phyloP scores from a whole-genome alignment of 1,284 basidiomycete species.

The Schizopora paradoxa region DNA sequence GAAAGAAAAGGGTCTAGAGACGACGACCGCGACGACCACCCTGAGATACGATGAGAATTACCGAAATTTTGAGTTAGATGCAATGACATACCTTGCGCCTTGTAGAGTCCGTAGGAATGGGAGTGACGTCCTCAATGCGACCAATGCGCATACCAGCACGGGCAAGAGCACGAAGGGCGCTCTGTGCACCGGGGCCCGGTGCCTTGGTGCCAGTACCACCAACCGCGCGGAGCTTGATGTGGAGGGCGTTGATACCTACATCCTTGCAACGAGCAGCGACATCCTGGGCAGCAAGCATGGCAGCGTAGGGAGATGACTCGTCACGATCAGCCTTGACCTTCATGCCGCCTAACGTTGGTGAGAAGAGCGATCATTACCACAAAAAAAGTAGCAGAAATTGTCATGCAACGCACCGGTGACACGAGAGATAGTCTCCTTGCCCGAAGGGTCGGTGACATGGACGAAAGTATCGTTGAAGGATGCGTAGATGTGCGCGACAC shows the following conservation, averaged over 20 bases:
- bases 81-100: conserved; percentile 75
- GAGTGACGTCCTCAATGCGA: conserved; percentile 96
- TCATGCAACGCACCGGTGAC: conserved; percentile 73
- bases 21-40: conserved; percentile 99
- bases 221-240: conserved; percentile 97
- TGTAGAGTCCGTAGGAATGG: conserved; percentile 95
- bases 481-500: conserved; percentile 95
- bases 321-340: conserved; percentile 99
- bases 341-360: conserved; percentile 76
- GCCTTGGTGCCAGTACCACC: conserved; percentile 99
- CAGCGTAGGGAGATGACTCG: conserved; percentile 98
- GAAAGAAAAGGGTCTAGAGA: conserved; percentile 50
- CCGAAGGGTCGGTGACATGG: conserved; percentile 97
- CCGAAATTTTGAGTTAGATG: background rate
- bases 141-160: conserved; percentile 99
- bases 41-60: conserved; percentile 36
- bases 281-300: conserved; percentile 99
- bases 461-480: conserved; percentile 99
- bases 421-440: conserved; percentile 98
- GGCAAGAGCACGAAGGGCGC: conserved; percentile 95
- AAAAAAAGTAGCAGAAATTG: background rate
- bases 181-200: conserved; percentile 97
- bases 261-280: conserved; percentile 96
- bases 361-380: background rate
- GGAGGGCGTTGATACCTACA: conserved; percentile 96